phyloP scores from a whole-genome alignment of 2,329 filamentous ascomycete species.

The Keithomyces neogunnii region DNA sequence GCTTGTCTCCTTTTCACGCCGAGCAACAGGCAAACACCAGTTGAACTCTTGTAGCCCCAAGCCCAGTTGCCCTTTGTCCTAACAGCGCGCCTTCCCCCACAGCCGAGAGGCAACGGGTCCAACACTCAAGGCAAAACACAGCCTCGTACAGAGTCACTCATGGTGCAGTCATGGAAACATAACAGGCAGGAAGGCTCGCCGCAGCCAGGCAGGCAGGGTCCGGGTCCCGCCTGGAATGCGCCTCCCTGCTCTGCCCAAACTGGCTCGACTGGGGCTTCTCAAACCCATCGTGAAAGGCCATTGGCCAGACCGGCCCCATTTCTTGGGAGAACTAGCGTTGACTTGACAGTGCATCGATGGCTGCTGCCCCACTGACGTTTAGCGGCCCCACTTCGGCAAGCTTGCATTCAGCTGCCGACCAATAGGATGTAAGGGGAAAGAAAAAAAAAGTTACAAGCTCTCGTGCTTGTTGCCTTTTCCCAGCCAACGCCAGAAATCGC shows the following conservation, averaged over 20 bases:
- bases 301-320: conserved; percentile 7
- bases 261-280: neutral
- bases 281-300: neutral
- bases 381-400: conserved; percentile 25
- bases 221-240: conserved; percentile 6
- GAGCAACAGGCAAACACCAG: neutral
- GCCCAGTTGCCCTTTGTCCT: too few relatives aligned
- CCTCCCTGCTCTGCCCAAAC: conserved; percentile 2
- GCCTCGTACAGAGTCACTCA: neutral
- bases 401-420: conserved; percentile 23
- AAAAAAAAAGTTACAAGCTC: conserved; percentile 30
- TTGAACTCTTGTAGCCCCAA: too few relatives aligned
- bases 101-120: neutral
- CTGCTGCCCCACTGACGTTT: conserved; percentile 21
- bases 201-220: conserved; percentile 1
- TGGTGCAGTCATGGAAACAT: neutral
- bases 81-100: neutral
- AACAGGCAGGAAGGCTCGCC: neutral
- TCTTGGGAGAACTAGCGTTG: conserved; percentile 1
- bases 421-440: conserved; percentile 23
- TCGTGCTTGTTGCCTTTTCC: conserved; percentile 21
- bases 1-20: too few relatives aligned
- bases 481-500: conserved; percentile 17
- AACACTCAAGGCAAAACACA: neutral
- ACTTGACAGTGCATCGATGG: conserved; percentile 8